Evolutionary conservation across 768 basidiomycete genomes (phyloP).

Genomic region (Leccinum barrowsii): DNA sequence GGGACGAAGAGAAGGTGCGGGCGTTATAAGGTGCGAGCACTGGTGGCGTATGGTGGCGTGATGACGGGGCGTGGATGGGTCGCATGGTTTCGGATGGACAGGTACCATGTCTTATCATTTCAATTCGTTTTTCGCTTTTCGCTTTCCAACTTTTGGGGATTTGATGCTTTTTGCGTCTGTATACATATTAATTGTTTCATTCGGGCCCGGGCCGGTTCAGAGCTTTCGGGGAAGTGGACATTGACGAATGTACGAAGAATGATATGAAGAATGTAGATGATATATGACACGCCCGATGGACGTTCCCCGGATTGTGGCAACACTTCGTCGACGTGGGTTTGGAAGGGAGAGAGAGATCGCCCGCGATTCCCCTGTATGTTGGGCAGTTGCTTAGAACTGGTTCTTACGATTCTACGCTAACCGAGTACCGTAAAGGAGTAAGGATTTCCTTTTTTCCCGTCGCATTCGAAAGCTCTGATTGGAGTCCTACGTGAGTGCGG

Average conservation of each 20-base stretch:
- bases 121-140: background rate
- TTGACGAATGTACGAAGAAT: background rate
- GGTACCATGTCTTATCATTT: slow-evolving; percentile 4
- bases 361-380: too few species aligned
- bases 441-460: too few species aligned
- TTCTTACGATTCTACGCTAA: too few species aligned
- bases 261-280: background rate
- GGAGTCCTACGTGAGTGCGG: too few species aligned
- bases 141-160: background rate
- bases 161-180: background rate
- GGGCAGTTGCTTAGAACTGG: too few species aligned
- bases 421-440: too few species aligned
- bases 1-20: background rate
- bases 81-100: background rate
- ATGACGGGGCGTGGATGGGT: background rate
- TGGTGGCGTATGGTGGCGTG: background rate
- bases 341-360: too few species aligned
- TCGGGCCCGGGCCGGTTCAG: background rate
- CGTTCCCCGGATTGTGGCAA: background rate
- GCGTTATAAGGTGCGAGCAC: background rate
- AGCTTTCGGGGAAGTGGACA: background rate
- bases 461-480: too few species aligned
- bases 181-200: background rate
- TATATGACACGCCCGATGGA: background rate
- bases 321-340: background rate